phyloP scores from a whole-genome alignment of 805 yeast genomes.

The Brettanomyces naardenensis region DNA sequence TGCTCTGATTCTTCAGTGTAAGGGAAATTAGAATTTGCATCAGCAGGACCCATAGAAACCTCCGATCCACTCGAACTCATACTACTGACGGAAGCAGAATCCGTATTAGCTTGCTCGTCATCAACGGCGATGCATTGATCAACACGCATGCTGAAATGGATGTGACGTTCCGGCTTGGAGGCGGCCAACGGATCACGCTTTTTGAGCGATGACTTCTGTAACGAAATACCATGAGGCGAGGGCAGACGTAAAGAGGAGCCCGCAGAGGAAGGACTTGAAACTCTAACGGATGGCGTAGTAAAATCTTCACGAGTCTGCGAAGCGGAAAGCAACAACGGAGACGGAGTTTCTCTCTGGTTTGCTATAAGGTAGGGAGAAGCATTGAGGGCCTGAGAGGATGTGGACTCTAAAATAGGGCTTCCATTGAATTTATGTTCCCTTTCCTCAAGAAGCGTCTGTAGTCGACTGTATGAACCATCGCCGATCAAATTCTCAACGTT shows the following conservation, averaged over 20 bases:
- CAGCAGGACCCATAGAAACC: not conserved
- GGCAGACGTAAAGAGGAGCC: not conserved
- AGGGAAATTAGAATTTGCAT: not conserved
- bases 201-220: slow-evolving; percentile 4
- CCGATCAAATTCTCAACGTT: slow-evolving; percentile 74
- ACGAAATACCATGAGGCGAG: not conserved
- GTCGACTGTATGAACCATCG: slow-evolving; percentile 34
- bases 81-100: slow-evolving; percentile 9
- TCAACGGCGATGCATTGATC: slow-evolving; percentile 86
- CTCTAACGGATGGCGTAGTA: not conserved
- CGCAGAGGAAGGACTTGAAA: not conserved
- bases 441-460: slow-evolving; percentile 24
- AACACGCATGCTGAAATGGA: slow-evolving; percentile 90
- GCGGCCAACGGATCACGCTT: not conserved
- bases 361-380: not conserved
- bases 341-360: not conserved
- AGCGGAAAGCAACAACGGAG: not conserved
- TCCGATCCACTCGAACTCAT: slow-evolving; percentile 4
- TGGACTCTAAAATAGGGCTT: slow-evolving; percentile 26
- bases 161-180: slow-evolving; percentile 47
- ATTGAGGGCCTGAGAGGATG: slow-evolving; percentile 2
- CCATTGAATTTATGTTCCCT: slow-evolving; percentile 24
- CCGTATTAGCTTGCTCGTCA: slow-evolving; percentile 7
- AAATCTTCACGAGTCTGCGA: not conserved
- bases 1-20: slow-evolving; percentile 1